These are phyloP conservation scores for Colletotrichum sidae DNA, from an alignment of 2,329 filamentous ascomycete species.

Conservation along the genomic window DNA sequence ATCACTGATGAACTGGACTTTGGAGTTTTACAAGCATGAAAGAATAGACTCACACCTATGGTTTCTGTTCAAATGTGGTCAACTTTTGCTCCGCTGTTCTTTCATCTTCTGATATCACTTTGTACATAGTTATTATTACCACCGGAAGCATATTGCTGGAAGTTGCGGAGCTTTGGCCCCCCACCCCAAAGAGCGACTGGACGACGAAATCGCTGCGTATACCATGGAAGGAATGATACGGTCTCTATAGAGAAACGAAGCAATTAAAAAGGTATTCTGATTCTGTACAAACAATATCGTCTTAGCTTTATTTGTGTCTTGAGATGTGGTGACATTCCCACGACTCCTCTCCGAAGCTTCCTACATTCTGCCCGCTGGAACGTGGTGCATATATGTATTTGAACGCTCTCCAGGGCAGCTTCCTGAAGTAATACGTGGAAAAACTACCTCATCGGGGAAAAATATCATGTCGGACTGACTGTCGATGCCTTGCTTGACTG, in stretches of 20 bases:
- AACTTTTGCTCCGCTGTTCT: conserved; percentile 50
- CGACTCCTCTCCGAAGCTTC: too few species aligned
- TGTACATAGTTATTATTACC: conserved; percentile 56
- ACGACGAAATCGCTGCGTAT: conserved; percentile 46
- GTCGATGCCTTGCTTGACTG: conserved; percentile 41
- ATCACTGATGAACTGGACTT: conserved; percentile 47
- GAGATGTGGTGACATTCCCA: conserved; percentile 53
- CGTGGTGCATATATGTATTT: too few species aligned
- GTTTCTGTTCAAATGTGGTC: conserved; percentile 53
- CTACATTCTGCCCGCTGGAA: too few species aligned
- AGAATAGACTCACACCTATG: conserved; percentile 45
- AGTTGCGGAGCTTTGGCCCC: conserved; percentile 38
- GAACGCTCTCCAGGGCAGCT: too few species aligned
- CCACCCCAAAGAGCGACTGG: conserved; percentile 18
- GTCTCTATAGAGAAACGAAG: conserved; percentile 53
- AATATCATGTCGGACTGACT: background rate
- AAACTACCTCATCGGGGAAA: too few species aligned
- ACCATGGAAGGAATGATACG: conserved; percentile 73
- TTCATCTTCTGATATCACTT: conserved; percentile 57
- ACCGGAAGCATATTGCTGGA: conserved; percentile 40
- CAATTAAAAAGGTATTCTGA: conserved; percentile 64
- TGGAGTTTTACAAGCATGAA: conserved; percentile 38
- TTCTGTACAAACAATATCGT: conserved; percentile 74
- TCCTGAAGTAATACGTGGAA: too few species aligned
- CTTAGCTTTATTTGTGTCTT: conserved; percentile 64